A percentile compares a stretch with the other conserved stretches of the same genome.
phyloP scores from a whole-genome alignment of 495 filamentous ascomycete genomes.

The Schizothecium vesticola region DNA sequence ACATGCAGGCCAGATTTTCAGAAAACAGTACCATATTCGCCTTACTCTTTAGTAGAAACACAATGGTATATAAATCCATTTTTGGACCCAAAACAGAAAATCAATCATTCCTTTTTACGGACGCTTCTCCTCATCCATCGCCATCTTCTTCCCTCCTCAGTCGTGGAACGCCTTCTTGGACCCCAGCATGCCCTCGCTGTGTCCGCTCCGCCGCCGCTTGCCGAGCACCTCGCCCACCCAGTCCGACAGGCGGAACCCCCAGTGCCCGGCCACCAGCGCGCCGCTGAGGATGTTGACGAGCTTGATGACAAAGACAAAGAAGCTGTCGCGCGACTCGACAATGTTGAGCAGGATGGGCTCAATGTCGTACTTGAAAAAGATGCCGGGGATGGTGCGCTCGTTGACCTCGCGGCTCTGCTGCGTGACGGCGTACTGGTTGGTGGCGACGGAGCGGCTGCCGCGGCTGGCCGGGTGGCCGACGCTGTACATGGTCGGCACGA shows the following conservation, averaged over 20 bases:
- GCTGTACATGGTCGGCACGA: constrained; percentile 94
- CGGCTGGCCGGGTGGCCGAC: constrained; percentile 37
- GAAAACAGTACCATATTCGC: neutral
- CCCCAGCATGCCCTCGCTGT: constrained; percentile 56
- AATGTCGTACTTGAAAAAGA: constrained; percentile 99
- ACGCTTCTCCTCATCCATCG: neutral
- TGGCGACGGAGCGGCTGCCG: constrained; percentile 58
- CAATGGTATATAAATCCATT: neutral
- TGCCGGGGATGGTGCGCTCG: constrained; percentile 74
- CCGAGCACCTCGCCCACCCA: constrained; percentile 48
- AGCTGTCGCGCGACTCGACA: constrained; percentile 69
- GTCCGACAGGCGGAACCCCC: constrained; percentile 52
- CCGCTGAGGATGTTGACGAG: constrained; percentile 59
- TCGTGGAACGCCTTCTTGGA: constrained; percentile 3
- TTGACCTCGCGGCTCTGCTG: constrained; percentile 65
- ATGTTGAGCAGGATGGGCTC: constrained; percentile 89
- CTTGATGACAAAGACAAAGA: constrained; percentile 70
- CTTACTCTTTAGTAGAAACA: neutral
- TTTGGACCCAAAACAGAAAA: neutral
- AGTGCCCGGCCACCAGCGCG: constrained; percentile 56
- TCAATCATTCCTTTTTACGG: neutral
- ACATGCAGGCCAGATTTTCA: neutral
- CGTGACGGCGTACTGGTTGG: constrained; percentile 97
- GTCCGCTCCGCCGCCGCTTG: constrained; percentile 39
- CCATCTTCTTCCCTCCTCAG: constrained; percentile 12